phyloP scores from a whole-genome alignment of 306 rosid genomes.

The Prosopis cineraria region DNA sequence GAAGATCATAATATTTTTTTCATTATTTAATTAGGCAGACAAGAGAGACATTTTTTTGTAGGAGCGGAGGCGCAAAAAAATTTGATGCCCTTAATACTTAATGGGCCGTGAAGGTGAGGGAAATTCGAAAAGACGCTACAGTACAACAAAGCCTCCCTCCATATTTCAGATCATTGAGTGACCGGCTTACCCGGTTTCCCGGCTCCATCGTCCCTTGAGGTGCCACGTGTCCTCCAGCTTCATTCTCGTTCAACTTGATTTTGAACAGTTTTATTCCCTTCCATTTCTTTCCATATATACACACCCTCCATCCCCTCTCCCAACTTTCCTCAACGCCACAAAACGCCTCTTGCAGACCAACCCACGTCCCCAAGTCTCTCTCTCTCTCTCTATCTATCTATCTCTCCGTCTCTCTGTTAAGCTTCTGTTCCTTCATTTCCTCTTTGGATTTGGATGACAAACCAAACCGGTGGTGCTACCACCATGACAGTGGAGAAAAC shows the following conservation, averaged over 20 bases:
- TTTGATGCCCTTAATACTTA: not conserved
- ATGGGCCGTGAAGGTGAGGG: constrained; percentile 30
- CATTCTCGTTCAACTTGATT: not conserved
- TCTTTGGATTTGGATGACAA: constrained; percentile 47
- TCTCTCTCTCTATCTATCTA: not conserved
- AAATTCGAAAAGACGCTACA: constrained; percentile 20
- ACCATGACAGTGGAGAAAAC: constrained; percentile 45
- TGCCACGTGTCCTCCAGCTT: constrained; percentile 49
- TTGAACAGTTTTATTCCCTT: not conserved
- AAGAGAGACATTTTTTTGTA: no score
- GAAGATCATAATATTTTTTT: no score
- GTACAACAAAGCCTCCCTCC: not conserved
- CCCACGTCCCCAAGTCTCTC: not conserved
- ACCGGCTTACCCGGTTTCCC: constrained; percentile 53
- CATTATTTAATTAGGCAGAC: no score
- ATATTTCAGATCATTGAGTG: constrained; percentile 17
- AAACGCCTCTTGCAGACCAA: not conserved
- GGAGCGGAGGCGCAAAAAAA: no score
- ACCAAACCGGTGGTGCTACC: constrained; percentile 35
- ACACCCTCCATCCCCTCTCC: not conserved
- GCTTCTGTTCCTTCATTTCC: not conserved
- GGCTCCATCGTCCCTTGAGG: not conserved
- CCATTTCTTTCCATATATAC: constrained; percentile 32
- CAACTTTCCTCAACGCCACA: not conserved
- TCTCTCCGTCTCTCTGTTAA: not conserved